Base-by-base conservation (phyloP, 805 yeast genomes). In the Zygotorulaspora florentina region DNA sequence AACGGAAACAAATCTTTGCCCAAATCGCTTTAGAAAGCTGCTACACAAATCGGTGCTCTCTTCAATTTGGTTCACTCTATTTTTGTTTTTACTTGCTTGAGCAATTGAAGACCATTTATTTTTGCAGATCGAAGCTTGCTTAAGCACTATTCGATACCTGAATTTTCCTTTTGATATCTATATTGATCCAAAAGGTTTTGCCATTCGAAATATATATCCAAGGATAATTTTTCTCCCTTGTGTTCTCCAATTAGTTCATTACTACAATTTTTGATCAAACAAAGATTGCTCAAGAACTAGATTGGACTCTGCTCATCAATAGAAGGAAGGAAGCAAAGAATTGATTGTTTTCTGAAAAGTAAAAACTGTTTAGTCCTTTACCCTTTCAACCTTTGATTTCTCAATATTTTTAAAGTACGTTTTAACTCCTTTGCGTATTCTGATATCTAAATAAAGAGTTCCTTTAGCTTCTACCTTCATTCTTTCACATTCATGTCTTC, bases 1-100 rank as follows among this genome's bases (percentile, higher is more conserved):
- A 53, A 53, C 45, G 45, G 52, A 47, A 53, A 53, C 53, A 53
- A 49, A 35, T 31, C 18, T 40, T 40, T 37, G 34, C 36, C 38
- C 35, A 33, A 17, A 33, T 16, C n/a, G 18, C 35, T 26, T 26
- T 16, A 25, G 7, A 17, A n/a, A 33, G 4, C 16, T 16, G 16
- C 36, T 17, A 33, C 16, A 33, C 20, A 13, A 33, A 10, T 16
- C 16, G 9, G 36, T 16, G 15, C 16, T 33, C 20, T 5, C 20
- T 16, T 16, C 16, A 13, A 16, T 33, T 16, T 10, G 16, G 20
- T 20, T 20, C 7, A 20, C 42, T 42, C 41, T 40, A 39, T 8
- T 40, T 27, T 23, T 29, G 27, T 25, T 45, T 45, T 34, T 26
- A 39, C 36, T 39, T 39, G 27, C 30, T 43, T 43, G 16, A 39